Evolutionary conservation across 2,329 filamentous ascomycete genomes (phyloP).

Genomic region (Metarhizium album): DNA sequence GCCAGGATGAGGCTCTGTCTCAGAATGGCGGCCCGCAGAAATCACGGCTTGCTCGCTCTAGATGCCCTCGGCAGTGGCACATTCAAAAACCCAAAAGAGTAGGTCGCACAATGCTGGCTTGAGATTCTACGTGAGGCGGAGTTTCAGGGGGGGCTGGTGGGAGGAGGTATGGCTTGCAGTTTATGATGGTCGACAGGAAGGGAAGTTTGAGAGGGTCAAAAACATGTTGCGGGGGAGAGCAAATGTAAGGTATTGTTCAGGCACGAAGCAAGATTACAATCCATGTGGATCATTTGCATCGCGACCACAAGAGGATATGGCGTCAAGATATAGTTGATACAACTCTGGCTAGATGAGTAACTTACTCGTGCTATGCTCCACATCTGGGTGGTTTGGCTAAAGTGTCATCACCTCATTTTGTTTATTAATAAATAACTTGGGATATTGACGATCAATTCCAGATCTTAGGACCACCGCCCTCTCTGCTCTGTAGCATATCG

Average conservation of each 20-base stretch:
- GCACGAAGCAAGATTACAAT: no score
- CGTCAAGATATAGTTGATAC: no score
- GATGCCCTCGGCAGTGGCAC: conserved; percentile 61
- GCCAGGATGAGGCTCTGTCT: conserved; percentile 52
- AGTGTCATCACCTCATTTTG: no score
- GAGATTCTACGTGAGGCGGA: conserved; percentile 50
- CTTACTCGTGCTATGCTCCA: no score
- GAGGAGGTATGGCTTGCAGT: conserved; percentile 54
- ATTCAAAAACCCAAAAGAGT: conserved; percentile 49
- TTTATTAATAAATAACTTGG: no score
- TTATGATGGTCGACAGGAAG: conserved; percentile 30
- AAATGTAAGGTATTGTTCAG: conserved; percentile 12
- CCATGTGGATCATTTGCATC: no score
- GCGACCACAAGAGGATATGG: no score
- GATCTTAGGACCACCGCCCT: no score
- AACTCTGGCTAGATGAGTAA: no score
- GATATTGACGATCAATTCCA: no score
- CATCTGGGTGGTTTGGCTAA: no score
- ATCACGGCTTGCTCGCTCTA: conserved; percentile 50
- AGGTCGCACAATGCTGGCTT: conserved; percentile 52
- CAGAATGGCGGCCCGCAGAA: conserved; percentile 45
- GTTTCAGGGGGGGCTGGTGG: conserved; percentile 54
- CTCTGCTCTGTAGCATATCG: no score
- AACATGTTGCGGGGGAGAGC: conserved; percentile 26
- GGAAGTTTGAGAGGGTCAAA: conserved; percentile 42